Base-by-base conservation (phyloP, 345 rosid species). In the Salix purpurea region DNA sequence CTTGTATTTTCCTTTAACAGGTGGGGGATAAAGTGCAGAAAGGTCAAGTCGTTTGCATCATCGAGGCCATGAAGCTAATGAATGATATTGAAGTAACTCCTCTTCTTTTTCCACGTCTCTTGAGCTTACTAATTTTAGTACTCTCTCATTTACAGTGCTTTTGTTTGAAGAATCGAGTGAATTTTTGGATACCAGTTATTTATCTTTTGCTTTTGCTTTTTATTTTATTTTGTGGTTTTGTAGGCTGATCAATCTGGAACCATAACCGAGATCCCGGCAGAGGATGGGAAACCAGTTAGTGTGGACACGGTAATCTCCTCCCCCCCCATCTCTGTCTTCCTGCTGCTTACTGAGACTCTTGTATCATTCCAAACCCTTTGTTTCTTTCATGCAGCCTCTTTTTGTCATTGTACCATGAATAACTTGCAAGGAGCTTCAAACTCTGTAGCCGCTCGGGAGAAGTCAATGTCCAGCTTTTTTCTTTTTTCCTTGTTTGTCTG, bases 21-120 rank as follows among this genome's bases (percentile, higher is more conserved):
- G 95, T 92, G 65, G 99, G 99, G 83, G 99, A 96, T 74, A 91
- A 90, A 76, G 99, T 96, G 81, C 93, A 91, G 89, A 96, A 93
- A 83, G 99, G 98, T 67, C 99, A 96, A 81, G 92, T 92, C 44
- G 36, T 96, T 72, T 93, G 99, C 87, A 93, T 96, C 83, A 87
- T 92, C 34, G 99, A 96, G 84, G 99, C 99, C 72, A 96, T 96
- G 99, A 96, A 96, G 82, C 83, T 96, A 73, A 93, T 96, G 99
- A 96, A 96, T 69, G 98, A 96, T 81, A 93, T 96, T n/a, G 99
- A 96, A 86, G 99, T 96, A 42, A 65, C 61, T 34, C 19, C 66
- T 66, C n/a, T n/a, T 72, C 64, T 68, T 39, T 15, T 12, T 3
- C 50, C 44, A 14, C 7, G 39, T 65, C 39, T 65, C 36, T 26